Evolutionary conservation across 805 yeast genomes (phyloP).

Genomic region (Debaryomyces maramus): DNA sequence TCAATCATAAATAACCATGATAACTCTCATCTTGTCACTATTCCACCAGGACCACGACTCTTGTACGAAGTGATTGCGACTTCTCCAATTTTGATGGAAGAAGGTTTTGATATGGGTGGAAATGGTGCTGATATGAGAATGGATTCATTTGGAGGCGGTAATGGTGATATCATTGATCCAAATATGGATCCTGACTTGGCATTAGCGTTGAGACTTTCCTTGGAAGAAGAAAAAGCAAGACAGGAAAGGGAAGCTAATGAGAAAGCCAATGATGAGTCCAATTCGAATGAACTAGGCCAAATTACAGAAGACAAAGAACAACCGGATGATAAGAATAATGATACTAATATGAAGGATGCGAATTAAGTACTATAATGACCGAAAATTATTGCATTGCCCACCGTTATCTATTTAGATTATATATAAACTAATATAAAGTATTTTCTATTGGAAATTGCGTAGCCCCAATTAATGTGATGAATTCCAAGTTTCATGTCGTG

Average conservation of each 20-base stretch:
- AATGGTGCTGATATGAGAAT: conserved; percentile 38
- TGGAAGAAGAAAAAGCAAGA: conserved; percentile 92
- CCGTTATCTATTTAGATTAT: background rate
- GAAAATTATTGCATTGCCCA: background rate
- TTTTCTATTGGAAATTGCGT: background rate
- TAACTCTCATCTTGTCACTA: conserved; percentile 77
- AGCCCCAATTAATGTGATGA: background rate
- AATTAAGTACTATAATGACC: background rate
- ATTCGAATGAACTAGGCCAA: conserved; percentile 26
- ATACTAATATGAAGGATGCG: conserved; percentile 15
- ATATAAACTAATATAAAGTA: background rate
- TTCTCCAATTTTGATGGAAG: conserved; percentile 71
- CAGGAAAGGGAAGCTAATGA: conserved; percentile 70
- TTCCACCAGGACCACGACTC: conserved; percentile 85
- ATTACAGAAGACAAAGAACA: conserved; percentile 28
- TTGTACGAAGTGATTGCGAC: conserved; percentile 78
- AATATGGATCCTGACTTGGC: conserved; percentile 97
- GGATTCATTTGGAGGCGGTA: conserved; percentile 48
- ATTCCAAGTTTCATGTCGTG: background rate
- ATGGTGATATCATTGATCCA: conserved; percentile 59
- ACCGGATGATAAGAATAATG: conserved; percentile 14
- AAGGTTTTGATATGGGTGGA: conserved; percentile 53
- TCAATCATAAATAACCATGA: conserved; percentile 73
- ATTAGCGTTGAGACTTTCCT: conserved; percentile 86
- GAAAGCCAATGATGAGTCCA: conserved; percentile 21